Evolutionary conservation across 768 basidiomycete genomes (phyloP), one percentile per base, ranked within the genome.

Genomic region (Myochromella boudieri): DNA sequence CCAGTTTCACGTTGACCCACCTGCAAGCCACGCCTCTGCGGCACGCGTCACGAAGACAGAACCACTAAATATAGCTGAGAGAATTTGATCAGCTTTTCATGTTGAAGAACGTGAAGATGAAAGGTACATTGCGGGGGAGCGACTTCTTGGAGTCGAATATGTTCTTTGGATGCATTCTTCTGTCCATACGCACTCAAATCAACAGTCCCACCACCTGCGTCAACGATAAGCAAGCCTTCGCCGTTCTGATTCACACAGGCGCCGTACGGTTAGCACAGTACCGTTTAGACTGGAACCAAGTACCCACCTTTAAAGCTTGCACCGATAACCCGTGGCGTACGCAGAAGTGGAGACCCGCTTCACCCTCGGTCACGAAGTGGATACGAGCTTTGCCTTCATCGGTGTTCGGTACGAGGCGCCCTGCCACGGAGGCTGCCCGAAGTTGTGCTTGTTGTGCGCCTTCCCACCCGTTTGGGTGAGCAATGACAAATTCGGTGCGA

Each of bases 391-490:
- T 68, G 0, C 63, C 70, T n/a, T 62, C 64, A 2, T 64, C 49
- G 0, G 56, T 63, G 36, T 66, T 53, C 0, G 68, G 53, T 1
- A 82, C 64, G 20, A 82, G 65, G 12, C 77, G 74, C 0, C 71
- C 81, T 22, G 62, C 20, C 5, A 70, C 58, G 0, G 76, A 78
- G 0, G 80, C 81, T 9, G 60, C 55, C 11, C 80, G 71, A 60
- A 81, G 71, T 46, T 69, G 62, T 4, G 55, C 65, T 50, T 82
- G 81, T 48, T 82, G 79, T 1, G 56, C 58, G 1, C 77, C 77
- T 54, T 74, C 78, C 77, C 80, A 82, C 0, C 76, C 78, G 42
- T 81, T 81, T 6, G 80, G 80, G 50, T 81, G 80, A 1, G 69
- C 68, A n/a, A 82, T 63, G 12, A 82, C 66, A 46, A 72, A 75